These are phyloP conservation scores for Hypoxylon sp. DNA, from an alignment of 2,329 filamentous ascomycete genomes.

Conservation along the genomic window DNA sequence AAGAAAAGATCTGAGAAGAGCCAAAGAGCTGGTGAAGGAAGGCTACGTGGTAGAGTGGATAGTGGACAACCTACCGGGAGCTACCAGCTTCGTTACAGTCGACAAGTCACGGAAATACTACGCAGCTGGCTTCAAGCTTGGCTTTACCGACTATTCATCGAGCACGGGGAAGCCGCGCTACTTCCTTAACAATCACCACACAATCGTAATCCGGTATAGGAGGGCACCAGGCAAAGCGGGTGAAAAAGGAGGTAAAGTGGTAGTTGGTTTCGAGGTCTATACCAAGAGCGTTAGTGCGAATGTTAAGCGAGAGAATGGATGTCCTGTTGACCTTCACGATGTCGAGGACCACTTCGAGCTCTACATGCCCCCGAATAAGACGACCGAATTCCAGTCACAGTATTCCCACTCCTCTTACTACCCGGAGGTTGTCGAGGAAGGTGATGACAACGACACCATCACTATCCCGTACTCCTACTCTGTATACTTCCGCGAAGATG, in stretches of 20 bases:
- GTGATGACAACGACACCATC: constrained; percentile 75
- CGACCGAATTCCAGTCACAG: constrained; percentile 61
- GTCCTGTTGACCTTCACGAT: constrained; percentile 76
- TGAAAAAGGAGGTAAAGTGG: constrained; percentile 79
- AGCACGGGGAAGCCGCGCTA: constrained; percentile 73
- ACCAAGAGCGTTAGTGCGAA: constrained; percentile 81
- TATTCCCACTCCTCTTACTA: constrained; percentile 73
- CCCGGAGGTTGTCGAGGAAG: constrained; percentile 67
- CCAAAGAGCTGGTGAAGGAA: constrained; percentile 79
- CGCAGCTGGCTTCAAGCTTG: constrained; percentile 89
- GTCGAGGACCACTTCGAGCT: constrained; percentile 78
- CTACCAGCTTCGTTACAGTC: constrained; percentile 88
- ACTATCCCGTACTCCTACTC: constrained; percentile 90
- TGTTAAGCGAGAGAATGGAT: constrained; percentile 74
- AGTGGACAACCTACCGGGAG: constrained; percentile 89
- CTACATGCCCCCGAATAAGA: constrained; percentile 74
- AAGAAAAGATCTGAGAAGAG: constrained; percentile 74
- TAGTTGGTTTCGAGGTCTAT: constrained; percentile 92
- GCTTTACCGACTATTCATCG: constrained; percentile 77
- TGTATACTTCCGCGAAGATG: constrained; percentile 89
- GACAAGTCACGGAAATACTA: constrained; percentile 91
- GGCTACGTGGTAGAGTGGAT: constrained; percentile 95
- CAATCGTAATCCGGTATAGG: constrained; percentile 84
- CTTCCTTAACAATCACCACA: constrained; percentile 90
- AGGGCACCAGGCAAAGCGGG: constrained; percentile 78